Percentiles rank a stretch among this genome's conserved stretches.
Conservation (phyloP, 1,284 basidiomycete species). For the Takashimella koratensis region DNA sequence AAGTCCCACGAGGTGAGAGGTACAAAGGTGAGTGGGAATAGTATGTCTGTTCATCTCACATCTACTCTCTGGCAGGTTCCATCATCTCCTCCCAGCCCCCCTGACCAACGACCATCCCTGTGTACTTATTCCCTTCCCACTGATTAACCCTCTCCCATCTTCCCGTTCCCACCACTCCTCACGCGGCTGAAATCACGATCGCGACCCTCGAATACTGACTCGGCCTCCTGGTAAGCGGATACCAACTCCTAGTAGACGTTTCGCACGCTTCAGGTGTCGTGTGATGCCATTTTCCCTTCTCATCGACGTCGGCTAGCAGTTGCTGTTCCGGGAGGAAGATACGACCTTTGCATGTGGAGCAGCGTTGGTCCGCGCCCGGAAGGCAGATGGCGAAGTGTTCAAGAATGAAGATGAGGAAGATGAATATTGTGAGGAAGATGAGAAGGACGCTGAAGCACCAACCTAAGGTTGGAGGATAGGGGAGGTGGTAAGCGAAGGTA, state of each 20-base stretch:
- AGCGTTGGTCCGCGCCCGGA: slow-evolving; percentile 15
- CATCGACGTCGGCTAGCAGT: neutral
- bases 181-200: neutral
- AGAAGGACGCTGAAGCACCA: neutral
- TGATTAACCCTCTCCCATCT: neutral
- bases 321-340: neutral
- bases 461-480: neutral
- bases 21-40: too few relatives aligned
- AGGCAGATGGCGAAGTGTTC: slow-evolving; percentile 3
- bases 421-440: neutral
- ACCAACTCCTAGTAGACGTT: slow-evolving; percentile 60
- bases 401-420: slow-evolving; percentile 1
- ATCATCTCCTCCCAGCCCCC: too few relatives aligned
- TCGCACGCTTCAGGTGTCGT: slow-evolving; percentile 8
- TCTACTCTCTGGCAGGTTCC: too few relatives aligned
- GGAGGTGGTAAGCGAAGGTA: neutral
- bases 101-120: too few relatives aligned
- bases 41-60: too few relatives aligned
- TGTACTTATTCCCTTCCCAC: too few relatives aligned
- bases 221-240: neutral
- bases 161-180: neutral
- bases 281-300: neutral
- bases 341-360: slow-evolving; percentile 11
- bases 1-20: too few relatives aligned
- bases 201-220: neutral